Conservation (phyloP, 768 basidiomycete species). For the Auriscalpium vulgare region DNA sequence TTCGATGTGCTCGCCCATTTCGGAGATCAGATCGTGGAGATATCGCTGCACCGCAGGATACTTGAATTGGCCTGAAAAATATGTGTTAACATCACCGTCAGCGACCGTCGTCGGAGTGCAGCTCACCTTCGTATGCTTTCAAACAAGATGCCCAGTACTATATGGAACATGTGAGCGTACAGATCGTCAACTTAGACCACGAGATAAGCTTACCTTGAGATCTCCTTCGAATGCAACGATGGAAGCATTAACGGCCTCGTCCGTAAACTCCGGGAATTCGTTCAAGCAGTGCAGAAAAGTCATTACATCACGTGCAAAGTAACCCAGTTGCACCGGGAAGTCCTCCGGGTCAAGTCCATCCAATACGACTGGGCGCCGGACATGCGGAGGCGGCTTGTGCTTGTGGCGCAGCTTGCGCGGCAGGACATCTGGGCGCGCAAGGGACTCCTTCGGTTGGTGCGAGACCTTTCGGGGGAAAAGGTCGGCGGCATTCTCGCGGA, state of each 20-base stretch:
- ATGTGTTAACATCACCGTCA: not conserved
- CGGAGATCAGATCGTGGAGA: slow-evolving; percentile 63
- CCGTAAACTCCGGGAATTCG: slow-evolving; percentile 73
- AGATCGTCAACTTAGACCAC: slow-evolving; percentile 1
- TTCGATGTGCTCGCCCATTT: slow-evolving; percentile 70
- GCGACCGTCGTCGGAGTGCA: not conserved
- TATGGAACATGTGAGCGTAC: not conserved
- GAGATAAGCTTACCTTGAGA: slow-evolving; percentile 39
- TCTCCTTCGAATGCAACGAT: slow-evolving; percentile 64
- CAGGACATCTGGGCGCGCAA: slow-evolving; percentile 28
- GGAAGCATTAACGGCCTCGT: slow-evolving; percentile 62
- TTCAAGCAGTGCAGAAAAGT: slow-evolving; percentile 66
- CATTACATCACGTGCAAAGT: slow-evolving; percentile 55
- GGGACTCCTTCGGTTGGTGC: slow-evolving; percentile 33
- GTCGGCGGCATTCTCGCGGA: slow-evolving; percentile 68
- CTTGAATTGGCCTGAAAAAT: slow-evolving; percentile 54
- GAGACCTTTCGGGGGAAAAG: slow-evolving; percentile 63
- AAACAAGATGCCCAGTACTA: slow-evolving; percentile 75
- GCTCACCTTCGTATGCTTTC: slow-evolving; percentile 49
- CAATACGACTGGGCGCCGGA: slow-evolving; percentile 43
- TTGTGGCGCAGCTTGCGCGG: slow-evolving; percentile 28
- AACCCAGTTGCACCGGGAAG: slow-evolving; percentile 58
- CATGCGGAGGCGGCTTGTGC: slow-evolving; percentile 32
- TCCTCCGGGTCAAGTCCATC: slow-evolving; percentile 55
- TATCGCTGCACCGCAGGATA: slow-evolving; percentile 68